Conservation (phyloP, 2,329 filamentous ascomycete species). For the Aspergillus jensenii region DNA sequence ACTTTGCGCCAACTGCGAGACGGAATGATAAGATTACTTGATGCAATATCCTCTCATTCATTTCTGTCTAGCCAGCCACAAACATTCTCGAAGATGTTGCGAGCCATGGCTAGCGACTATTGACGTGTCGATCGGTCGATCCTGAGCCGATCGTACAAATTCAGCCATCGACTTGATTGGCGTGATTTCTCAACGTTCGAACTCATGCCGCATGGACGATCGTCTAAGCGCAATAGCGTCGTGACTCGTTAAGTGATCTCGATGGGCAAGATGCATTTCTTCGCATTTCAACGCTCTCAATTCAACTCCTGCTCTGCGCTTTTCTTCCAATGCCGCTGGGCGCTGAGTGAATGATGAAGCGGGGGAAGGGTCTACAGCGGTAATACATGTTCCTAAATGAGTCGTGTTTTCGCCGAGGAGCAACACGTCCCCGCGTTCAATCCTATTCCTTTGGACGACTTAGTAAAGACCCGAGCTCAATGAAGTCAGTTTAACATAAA, state of each 20-base stretch:
- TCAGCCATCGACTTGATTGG: not conserved
- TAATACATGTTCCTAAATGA: not conserved
- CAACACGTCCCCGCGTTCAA: not conserved
- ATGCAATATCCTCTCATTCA: not conserved
- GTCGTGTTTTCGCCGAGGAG: not conserved
- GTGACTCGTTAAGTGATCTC: not conserved
- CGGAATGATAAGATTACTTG: not conserved
- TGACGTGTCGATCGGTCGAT: conserved; percentile 6
- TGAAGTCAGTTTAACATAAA: not conserved
- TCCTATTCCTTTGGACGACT: not conserved
- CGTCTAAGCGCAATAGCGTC: not conserved
- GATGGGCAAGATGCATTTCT: not conserved
- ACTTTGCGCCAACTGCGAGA: not conserved
- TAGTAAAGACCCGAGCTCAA: not conserved
- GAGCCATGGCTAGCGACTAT: not conserved
- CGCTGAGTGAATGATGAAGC: not conserved
- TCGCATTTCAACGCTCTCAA: not conserved
- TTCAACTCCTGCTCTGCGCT: not conserved
- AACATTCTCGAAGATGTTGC: not conserved
- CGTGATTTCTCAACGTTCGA: not conserved
- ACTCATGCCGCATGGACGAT: not conserved
- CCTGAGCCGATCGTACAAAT: not conserved
- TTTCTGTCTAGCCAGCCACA: not conserved
- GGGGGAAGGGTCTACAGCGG: not conserved
- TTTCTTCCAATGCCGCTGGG: not conserved